Percentiles rank a stretch among this genome's conserved stretches.
These are phyloP conservation scores for Hydnum rufescens DNA, from an alignment of 768 basidiomycete genomes.

Conservation along the genomic window DNA sequence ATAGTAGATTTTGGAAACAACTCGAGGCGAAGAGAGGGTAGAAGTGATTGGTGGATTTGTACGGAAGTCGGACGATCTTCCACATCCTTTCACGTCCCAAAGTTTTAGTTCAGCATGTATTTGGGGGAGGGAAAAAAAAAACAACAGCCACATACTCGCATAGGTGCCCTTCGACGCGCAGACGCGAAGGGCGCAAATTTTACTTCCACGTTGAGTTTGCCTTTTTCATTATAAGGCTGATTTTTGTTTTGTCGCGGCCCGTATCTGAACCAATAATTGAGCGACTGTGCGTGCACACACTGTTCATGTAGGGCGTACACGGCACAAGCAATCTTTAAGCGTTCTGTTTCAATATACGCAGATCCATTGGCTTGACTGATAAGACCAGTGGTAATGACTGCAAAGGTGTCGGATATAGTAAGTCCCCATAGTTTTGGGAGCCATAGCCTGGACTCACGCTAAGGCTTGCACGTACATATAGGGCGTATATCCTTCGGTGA, in stretches of 20 bases:
- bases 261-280: constrained; percentile 28
- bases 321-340: constrained; percentile 86
- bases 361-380: constrained; percentile 92
- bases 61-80: constrained; percentile 76
- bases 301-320: constrained; percentile 38
- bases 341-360: constrained; percentile 85
- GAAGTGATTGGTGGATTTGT: constrained; percentile 68
- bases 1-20: constrained; percentile 85
- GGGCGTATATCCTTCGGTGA: constrained; percentile 49
- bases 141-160: constrained; percentile 39
- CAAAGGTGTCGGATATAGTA: background rate
- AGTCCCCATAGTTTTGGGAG: no score
- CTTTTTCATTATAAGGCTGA: constrained; percentile 65
- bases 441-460: background rate
- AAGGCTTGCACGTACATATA: constrained; percentile 43
- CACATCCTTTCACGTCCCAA: constrained; percentile 43
- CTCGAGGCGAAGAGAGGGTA: constrained; percentile 70
- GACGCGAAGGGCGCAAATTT: constrained; percentile 94
- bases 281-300: background rate
- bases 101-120: constrained; percentile 2
- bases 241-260: constrained; percentile 74
- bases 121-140: background rate
- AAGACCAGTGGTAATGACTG: constrained; percentile 77
- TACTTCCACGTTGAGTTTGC: constrained; percentile 82
- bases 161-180: constrained; percentile 51